A percentile compares a stretch with the other conserved stretches of the same genome.
Evolutionary conservation across 768 basidiomycete genomes (phyloP).

Genomic region (Roridomyces roridus): DNA sequence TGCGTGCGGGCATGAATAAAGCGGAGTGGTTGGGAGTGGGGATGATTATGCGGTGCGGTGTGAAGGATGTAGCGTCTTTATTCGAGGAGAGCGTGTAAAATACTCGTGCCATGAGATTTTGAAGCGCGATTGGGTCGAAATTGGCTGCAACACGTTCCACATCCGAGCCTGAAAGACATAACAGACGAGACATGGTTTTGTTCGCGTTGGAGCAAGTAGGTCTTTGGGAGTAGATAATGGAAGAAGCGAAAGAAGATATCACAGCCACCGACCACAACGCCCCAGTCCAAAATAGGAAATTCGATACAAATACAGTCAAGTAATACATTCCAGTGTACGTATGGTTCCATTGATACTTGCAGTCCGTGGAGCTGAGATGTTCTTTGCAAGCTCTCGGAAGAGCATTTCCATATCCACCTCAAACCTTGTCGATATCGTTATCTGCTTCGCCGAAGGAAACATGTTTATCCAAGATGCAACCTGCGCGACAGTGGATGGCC

Average conservation of each 20-base stretch:
- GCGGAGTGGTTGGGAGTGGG: slow-evolving; percentile 59
- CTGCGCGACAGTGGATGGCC: slow-evolving; percentile 2
- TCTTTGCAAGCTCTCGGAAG: slow-evolving; percentile 2
- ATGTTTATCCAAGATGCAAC: slow-evolving; percentile 19
- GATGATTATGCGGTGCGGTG: slow-evolving; percentile 68
- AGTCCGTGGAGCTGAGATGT: neutral
- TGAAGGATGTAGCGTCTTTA: slow-evolving; percentile 30
- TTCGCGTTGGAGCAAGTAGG: neutral
- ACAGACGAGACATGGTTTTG: slow-evolving; percentile 47
- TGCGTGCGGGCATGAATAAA: slow-evolving; percentile 86
- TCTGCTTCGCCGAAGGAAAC: slow-evolving; percentile 15
- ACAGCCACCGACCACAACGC: neutral
- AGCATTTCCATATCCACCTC: neutral
- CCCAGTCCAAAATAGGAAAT: no score
- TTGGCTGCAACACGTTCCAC: slow-evolving; percentile 55
- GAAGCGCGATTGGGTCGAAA: slow-evolving; percentile 53
- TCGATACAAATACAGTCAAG: no score
- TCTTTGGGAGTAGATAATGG: neutral
- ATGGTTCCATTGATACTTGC: slow-evolving; percentile 1
- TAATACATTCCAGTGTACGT: neutral
- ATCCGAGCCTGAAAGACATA: slow-evolving; percentile 67
- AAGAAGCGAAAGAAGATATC: neutral
- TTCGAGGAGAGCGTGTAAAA: slow-evolving; percentile 55
- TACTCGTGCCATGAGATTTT: slow-evolving; percentile 61
- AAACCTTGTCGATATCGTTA: neutral